Conservation (phyloP, 495 filamentous ascomycete genomes). For the Aspergillus asperescens region DNA sequence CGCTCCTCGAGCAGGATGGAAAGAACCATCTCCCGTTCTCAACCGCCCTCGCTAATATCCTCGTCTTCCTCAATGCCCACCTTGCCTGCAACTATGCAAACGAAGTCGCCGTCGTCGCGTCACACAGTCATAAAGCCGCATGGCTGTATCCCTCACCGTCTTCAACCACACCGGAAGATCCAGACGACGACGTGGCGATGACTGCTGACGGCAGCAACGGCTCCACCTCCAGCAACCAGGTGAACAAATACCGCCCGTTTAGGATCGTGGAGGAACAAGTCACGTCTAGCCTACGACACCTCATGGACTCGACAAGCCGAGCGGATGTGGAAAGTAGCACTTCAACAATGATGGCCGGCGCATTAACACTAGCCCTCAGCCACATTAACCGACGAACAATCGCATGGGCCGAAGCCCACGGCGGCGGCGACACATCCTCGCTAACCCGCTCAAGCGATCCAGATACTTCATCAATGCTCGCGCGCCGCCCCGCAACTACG, state of each 20-base stretch:
- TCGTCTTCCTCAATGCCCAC: slow-evolving; percentile 95
- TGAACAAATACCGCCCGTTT: slow-evolving; percentile 95
- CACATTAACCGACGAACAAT: slow-evolving; percentile 69
- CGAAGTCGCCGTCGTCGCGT: slow-evolving; percentile 86
- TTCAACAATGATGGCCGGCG: slow-evolving; percentile 82
- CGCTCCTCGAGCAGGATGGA: slow-evolving; percentile 54
- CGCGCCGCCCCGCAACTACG: slow-evolving; percentile 14
- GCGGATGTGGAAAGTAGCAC: slow-evolving; percentile 55
- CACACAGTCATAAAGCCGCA: slow-evolving; percentile 73
- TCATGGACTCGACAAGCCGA: slow-evolving; percentile 61
- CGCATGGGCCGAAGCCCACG: slow-evolving; percentile 43
- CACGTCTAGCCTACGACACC: slow-evolving; percentile 58
- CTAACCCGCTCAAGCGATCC: slow-evolving; percentile 17
- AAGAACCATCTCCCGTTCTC: slow-evolving; percentile 71
- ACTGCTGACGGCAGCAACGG: neutral
- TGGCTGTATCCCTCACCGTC: slow-evolving; percentile 74
- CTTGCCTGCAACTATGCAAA: slow-evolving; percentile 89
- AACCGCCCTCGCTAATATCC: slow-evolving; percentile 79
- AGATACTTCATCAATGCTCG: slow-evolving; percentile 15
- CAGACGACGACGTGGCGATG: slow-evolving; percentile 38
- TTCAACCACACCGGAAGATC: slow-evolving; percentile 16
- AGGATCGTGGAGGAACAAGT: slow-evolving; percentile 75
- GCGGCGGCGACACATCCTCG: slow-evolving; percentile 33
- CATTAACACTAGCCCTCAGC: slow-evolving; percentile 79
- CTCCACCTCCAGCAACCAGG: slow-evolving; percentile 29